phyloP scores from a whole-genome alignment of 306 rosid species.

The Vachellia collinsii region DNA sequence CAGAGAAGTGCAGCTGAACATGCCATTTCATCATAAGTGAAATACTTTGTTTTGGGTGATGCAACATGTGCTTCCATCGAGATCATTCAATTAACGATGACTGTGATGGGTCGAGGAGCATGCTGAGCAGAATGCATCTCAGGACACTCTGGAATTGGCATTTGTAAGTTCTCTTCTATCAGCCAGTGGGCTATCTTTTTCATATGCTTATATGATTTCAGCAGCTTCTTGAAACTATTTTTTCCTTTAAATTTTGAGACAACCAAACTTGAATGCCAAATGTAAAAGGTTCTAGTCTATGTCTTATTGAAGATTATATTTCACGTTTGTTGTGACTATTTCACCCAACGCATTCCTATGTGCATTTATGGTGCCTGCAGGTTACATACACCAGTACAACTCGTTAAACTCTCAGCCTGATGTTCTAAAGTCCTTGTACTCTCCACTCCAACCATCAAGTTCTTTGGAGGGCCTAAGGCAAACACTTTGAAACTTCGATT shows the following conservation, averaged over 20 bases:
- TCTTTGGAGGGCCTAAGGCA: conserved; percentile 98
- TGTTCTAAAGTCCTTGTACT: conserved; percentile 90
- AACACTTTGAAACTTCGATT: conserved; percentile 35
- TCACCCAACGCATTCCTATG: conserved; percentile 30
- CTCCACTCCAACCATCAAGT: conserved; percentile 96
- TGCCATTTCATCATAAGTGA: neutral
- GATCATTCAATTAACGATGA: neutral
- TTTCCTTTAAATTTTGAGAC: neutral
- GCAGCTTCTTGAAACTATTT: neutral
- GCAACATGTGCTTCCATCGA: neutral
- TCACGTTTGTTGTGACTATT: conserved; percentile 12
- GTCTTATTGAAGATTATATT: neutral
- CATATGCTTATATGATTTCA: neutral
- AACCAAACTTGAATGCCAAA: neutral
- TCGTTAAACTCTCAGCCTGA: conserved; percentile 96
- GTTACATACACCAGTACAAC: conserved; percentile 89
- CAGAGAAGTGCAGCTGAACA: neutral
- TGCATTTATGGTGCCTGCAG: conserved; percentile 52
- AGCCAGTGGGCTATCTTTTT: neutral
- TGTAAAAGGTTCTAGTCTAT: neutral
- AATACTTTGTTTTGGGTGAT: neutral
- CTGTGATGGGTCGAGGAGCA: neutral
- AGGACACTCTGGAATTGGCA: neutral
- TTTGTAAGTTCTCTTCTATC: neutral
- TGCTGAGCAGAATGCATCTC: conserved; percentile 4